A percentile compares a stretch with the other conserved stretches of the same genome.
phyloP scores from a whole-genome alignment of 331 rosid genomes.

The Stylosanthes scabra region DNA sequence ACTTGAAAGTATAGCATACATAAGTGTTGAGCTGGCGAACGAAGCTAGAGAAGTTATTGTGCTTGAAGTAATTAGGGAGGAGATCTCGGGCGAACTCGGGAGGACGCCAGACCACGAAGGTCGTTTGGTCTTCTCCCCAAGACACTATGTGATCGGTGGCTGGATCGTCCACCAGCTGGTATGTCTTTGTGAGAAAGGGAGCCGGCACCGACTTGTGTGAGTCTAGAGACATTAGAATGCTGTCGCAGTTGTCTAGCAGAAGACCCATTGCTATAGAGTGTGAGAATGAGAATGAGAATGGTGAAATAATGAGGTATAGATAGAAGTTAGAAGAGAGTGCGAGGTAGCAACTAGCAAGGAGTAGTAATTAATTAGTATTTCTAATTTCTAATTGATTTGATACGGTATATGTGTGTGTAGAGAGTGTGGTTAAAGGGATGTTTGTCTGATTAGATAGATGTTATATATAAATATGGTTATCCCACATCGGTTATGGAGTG shows the following conservation, averaged over 20 bases:
- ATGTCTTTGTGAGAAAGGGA: conserved; percentile 92
- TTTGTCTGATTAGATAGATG: conserved; percentile 37
- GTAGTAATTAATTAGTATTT: background rate
- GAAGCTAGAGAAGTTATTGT: conserved; percentile 98
- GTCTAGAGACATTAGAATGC: conserved; percentile 79
- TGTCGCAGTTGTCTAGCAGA: conserved; percentile 81
- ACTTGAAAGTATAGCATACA: conserved; percentile 38
- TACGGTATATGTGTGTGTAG: conserved; percentile 42
- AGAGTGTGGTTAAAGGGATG: background rate
- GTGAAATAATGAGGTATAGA: conserved; percentile 14
- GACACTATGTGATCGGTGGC: conserved; percentile 94
- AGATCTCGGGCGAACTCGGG: conserved; percentile 97
- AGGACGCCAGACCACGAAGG: conserved; percentile 99
- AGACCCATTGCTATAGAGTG: conserved; percentile 68
- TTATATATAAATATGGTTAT: conserved; percentile 6
- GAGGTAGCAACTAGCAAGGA: too few species aligned
- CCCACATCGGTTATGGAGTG: conserved; percentile 64
- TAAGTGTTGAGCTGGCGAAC: conserved; percentile 99
- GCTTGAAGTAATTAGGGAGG: conserved; percentile 97
- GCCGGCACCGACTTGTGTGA: conserved; percentile 97
- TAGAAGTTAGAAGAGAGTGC: too few species aligned
- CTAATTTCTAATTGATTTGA: conserved; percentile 47
- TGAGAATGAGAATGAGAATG: conserved; percentile 29
- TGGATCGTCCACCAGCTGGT: conserved; percentile 95
- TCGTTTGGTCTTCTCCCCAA: conserved; percentile 96